Percentiles rank a stretch among this genome's conserved stretches.
phyloP scores from a whole-genome alignment of 352 stramenopile genomes.

The Globisporangium cederbergense region DNA sequence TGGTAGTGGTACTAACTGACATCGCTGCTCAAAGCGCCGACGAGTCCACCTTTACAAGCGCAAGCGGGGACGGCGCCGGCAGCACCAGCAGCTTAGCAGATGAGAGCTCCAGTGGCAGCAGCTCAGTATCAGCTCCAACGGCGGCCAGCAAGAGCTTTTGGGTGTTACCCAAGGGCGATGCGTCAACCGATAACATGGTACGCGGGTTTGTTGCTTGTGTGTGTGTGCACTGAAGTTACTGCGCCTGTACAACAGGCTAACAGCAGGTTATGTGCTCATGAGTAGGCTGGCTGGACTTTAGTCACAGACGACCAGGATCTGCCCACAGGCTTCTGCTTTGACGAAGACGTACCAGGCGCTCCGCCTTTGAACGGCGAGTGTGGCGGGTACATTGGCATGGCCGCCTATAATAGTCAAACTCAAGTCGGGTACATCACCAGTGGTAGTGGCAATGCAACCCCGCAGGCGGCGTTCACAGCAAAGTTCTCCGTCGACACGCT shows the following conservation, averaged over 20 bases:
- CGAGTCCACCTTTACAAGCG: not conserved
- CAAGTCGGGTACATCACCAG: constrained; percentile 1
- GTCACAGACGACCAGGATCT: constrained; percentile 1
- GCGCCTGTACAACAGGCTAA: not conserved
- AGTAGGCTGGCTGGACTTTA: not conserved
- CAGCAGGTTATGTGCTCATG: not conserved
- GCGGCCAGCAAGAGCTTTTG: not conserved
- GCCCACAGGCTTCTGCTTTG: not conserved
- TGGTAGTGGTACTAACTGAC: not conserved
- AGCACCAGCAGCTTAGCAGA: not conserved
- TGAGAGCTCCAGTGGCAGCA: not conserved
- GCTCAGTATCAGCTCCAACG: not conserved
- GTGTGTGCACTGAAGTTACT: too few relatives aligned
- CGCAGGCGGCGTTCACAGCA: not conserved
- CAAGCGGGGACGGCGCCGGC: not conserved
- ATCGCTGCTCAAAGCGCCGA: not conserved
- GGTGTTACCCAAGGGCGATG: not conserved
- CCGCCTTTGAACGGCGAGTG: not conserved
- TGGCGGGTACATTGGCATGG: constrained; percentile 1
- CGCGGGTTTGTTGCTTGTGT: not conserved
- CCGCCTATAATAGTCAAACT: not conserved
- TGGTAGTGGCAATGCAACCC: not conserved
- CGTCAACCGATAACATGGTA: not conserved
- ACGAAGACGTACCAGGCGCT: not conserved
- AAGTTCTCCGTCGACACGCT: constrained; percentile 1